phyloP scores from a whole-genome alignment of 352 stramenopile genomes.

The Phytophthora constricta region DNA sequence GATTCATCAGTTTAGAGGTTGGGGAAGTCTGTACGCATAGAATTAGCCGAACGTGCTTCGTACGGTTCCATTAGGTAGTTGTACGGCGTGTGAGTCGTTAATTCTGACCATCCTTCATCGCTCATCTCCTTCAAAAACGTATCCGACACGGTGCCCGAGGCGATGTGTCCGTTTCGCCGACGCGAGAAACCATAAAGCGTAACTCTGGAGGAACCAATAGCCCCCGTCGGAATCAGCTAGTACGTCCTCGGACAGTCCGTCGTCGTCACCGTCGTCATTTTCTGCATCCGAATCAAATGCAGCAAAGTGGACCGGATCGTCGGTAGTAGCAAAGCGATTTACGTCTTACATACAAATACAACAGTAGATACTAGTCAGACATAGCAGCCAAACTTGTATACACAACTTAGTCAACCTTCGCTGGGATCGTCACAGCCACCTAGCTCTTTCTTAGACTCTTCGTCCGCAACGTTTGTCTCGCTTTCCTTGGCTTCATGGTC shows the following conservation, averaged over 20 bases:
- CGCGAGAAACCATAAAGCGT: not conserved
- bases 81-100: conserved; percentile 12
- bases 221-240: not conserved
- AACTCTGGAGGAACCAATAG: conserved; percentile 1
- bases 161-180: not conserved
- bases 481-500: too few relatives aligned
- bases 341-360: not conserved
- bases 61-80: conserved; percentile 16
- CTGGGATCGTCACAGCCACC: not conserved
- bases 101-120: not conserved
- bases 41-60: not conserved
- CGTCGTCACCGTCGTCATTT: conserved; percentile 14
- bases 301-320: not conserved
- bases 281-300: conserved; percentile 8
- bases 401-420: not conserved
- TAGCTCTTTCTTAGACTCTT: not conserved
- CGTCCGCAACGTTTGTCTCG: not conserved
- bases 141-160: not conserved
- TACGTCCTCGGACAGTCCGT: not conserved
- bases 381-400: not conserved
- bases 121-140: conserved; percentile 5
- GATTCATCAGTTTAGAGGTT: conserved; percentile 7
- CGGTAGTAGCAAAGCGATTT: not conserved
- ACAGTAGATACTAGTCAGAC: not conserved
- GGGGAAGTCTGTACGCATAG: not conserved